Conservation (phyloP, 495 filamentous ascomycete species). For the Xylaria grammica region DNA sequence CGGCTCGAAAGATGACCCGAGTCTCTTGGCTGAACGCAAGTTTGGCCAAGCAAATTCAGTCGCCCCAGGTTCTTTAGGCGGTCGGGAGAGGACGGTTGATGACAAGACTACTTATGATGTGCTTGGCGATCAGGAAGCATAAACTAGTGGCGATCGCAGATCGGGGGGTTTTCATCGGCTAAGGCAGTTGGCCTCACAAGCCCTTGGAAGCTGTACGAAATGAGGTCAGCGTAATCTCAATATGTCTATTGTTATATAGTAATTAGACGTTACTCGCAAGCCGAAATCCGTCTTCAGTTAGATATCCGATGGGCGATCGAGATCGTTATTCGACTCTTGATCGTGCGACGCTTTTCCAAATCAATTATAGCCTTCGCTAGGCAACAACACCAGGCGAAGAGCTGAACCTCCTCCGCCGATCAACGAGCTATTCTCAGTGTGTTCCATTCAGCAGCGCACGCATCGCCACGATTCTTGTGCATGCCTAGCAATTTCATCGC, state of each 20-base stretch:
- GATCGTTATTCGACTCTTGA: background rate
- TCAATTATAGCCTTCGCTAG: too few relatives aligned
- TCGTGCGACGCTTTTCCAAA: background rate
- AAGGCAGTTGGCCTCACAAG: background rate
- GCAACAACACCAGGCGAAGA: too few relatives aligned
- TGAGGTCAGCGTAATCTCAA: background rate
- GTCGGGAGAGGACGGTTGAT: constrained; percentile 23
- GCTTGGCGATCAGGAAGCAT: constrained; percentile 27
- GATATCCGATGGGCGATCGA: background rate
- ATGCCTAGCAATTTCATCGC: background rate
- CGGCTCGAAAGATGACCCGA: constrained; percentile 46
- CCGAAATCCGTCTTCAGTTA: background rate
- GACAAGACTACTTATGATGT: constrained; percentile 31
- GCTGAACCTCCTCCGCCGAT: background rate
- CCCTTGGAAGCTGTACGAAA: background rate
- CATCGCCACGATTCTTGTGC: background rate
- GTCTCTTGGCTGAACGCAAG: constrained; percentile 31
- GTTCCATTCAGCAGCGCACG: background rate
- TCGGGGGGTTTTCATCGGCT: background rate
- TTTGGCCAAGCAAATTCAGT: constrained; percentile 13
- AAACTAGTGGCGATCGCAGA: background rate
- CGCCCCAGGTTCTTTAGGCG: constrained; percentile 17
- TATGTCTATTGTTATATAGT: background rate
- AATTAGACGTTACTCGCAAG: background rate
- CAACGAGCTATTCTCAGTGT: background rate